Evolutionary conservation across 139 green algal species (phyloP), one percentile per base, ranked within the genome.

Genomic region (Ostreobium quekettii): DNA sequence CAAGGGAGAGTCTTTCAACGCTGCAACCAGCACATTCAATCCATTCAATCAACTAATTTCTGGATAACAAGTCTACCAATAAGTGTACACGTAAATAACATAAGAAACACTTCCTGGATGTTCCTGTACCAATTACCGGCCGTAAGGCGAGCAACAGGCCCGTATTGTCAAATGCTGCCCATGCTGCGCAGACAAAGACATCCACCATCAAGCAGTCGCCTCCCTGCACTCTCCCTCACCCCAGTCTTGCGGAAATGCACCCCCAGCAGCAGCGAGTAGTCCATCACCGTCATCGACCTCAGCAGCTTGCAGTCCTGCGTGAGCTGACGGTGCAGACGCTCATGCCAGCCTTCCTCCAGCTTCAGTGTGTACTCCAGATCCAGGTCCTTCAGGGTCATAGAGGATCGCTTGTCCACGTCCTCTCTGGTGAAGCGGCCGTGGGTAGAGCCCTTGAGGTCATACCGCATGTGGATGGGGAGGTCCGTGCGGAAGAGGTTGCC

Each of bases 371-470:
- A 65, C 42, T 84, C 60, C 47, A 97, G 78, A 61, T 96, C 90
- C 11, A 95, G 80, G 80, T 97, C 90, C 72, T 97, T 97, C 4
- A 93, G 78, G 2, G 88, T 82, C n/a, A 76, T 77, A 19, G 66
- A 22, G 75, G 70, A 28, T 72, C 47, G 11, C 38, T 6, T 7
- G 47, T 71, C 47, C n/a, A n/a, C n/a, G n/a, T 22, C 8, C 26
- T n/a, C 31, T 35, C 47, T 74, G 1, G 71, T 79, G 26, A 79
- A 78, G 39, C 91, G 78, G 0, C 89, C 89, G n/a, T 83, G 70
- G 26, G 82, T 91, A 31, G 78, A 91, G 7, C 92, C 93, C 74
- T 99, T 99, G 33, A 99, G 78, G 76, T 98, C 93, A 68, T 86
- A 99, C 47, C 82, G 85, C 28, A 77, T 75, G 76, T 99, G 92